Evolutionary conservation across 192 early-diverging fungal genomes (phyloP).

Genomic region (Coemansia umbellata): DNA sequence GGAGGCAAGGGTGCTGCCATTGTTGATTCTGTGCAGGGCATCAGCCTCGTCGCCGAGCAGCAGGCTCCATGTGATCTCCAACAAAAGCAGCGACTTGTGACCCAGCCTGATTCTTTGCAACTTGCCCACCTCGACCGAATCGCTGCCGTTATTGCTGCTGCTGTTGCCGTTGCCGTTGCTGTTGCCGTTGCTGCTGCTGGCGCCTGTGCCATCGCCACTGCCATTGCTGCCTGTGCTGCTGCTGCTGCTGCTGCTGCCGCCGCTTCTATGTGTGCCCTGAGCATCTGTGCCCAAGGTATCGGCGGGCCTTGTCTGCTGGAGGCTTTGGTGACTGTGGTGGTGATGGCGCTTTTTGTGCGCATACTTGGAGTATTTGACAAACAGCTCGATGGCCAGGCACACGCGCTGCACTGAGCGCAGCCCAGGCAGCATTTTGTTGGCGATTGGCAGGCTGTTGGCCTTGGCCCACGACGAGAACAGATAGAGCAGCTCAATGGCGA

Average conservation of each 20-base stretch:
- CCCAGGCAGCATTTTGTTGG: background rate
- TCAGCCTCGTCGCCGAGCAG: slow-evolving; percentile 37
- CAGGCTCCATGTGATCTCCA: slow-evolving; percentile 32
- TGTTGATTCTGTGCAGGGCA: slow-evolving; percentile 21
- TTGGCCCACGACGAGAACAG: slow-evolving; percentile 19
- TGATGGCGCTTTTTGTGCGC: background rate
- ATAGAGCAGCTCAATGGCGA: slow-evolving; percentile 37
- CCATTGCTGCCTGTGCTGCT: background rate
- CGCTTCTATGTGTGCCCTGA: too few relatives aligned
- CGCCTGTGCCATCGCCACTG: background rate
- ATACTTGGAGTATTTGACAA: slow-evolving; percentile 19
- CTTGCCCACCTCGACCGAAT: slow-evolving; percentile 5
- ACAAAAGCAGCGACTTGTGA: slow-evolving; percentile 40
- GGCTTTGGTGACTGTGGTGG: background rate
- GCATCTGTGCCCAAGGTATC: too few relatives aligned
- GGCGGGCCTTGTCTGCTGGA: too few relatives aligned
- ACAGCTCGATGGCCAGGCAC: slow-evolving; percentile 29
- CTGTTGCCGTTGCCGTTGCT: background rate
- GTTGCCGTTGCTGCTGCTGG: background rate
- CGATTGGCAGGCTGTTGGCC: background rate
- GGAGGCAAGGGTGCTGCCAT: too few relatives aligned
- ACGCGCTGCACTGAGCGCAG: slow-evolving; percentile 16
- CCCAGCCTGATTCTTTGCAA: slow-evolving; percentile 40
- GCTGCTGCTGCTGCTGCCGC: background rate
- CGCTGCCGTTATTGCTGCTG: background rate